Evolutionary conservation across 352 stramenopile genomes (phyloP).

Genomic region (Phytophthora sp.): DNA sequence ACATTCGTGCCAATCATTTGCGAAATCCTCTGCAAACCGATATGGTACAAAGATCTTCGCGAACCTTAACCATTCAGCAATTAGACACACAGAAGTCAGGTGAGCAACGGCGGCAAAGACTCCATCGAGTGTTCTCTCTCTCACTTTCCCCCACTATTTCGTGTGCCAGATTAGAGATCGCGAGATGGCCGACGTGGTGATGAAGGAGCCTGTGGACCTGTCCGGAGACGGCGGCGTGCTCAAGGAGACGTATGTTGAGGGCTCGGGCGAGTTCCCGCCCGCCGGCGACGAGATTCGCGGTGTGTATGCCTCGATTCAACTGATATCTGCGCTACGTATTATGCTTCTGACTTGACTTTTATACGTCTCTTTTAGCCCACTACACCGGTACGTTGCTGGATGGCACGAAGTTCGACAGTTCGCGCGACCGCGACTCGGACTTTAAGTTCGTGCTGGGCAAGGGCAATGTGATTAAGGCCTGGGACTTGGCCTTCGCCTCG

Average conservation of each 20-base stretch:
- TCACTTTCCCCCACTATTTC: neutral
- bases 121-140: no score
- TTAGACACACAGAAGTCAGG: constrained; percentile 18
- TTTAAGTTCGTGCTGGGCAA: constrained; percentile 91
- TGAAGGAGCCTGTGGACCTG: constrained; percentile 66
- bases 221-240: constrained; percentile 91
- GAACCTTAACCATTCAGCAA: constrained; percentile 20
- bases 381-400: constrained; percentile 96
- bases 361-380: constrained; percentile 68
- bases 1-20: constrained; percentile 43
- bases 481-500: constrained; percentile 89
- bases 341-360: constrained; percentile 1
- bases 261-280: constrained; percentile 80
- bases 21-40: constrained; percentile 14
- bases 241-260: constrained; percentile 92
- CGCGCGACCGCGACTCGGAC: constrained; percentile 85
- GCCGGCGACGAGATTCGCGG: constrained; percentile 85
- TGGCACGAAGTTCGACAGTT: constrained; percentile 95
- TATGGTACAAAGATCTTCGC: constrained; percentile 26
- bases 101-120: constrained; percentile 9
- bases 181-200: constrained; percentile 47
- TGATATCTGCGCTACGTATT: neutral
- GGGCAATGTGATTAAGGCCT: constrained; percentile 91
- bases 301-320: constrained; percentile 24
- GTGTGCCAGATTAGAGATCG: constrained; percentile 10